Evolutionary conservation across 805 yeast genomes (phyloP).

Genomic region (Yamadazyma philogaea): DNA sequence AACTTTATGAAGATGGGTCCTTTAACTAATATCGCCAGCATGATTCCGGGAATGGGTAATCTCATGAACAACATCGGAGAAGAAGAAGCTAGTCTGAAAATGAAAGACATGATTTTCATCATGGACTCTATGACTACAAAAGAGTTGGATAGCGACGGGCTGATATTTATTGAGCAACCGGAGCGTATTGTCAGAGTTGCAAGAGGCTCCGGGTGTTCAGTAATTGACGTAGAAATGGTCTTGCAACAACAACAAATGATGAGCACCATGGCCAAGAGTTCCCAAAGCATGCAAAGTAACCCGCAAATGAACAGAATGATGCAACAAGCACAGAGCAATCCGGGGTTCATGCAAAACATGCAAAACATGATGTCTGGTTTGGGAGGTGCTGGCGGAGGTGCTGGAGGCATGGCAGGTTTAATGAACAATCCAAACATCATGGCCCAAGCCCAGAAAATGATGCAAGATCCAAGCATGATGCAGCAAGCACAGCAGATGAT

Average conservation of each 20-base stretch:
- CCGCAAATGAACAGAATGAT: slow-evolving; percentile 45
- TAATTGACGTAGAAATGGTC: slow-evolving; percentile 89
- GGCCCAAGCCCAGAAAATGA: slow-evolving; percentile 47
- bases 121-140: slow-evolving; percentile 94
- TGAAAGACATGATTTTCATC: slow-evolving; percentile 85
- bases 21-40: slow-evolving; percentile 83
- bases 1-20: slow-evolving; percentile 98
- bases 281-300: slow-evolving; percentile 28
- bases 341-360: slow-evolving; percentile 46
- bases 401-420: slow-evolving; percentile 54
- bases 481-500: slow-evolving; percentile 38
- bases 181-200: slow-evolving; percentile 87
- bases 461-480: slow-evolving; percentile 45
- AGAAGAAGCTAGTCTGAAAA: slow-evolving; percentile 79
- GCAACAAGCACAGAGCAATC: slow-evolving; percentile 53
- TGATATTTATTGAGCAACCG: slow-evolving; percentile 75
- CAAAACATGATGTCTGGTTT: slow-evolving; percentile 65
- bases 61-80: slow-evolving; percentile 87
- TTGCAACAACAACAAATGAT: slow-evolving; percentile 88
- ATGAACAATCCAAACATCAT: slow-evolving; percentile 55
- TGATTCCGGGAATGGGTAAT: slow-evolving; percentile 89
- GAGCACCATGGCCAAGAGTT: slow-evolving; percentile 66
- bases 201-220: slow-evolving; percentile 89
- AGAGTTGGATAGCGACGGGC: slow-evolving; percentile 89
- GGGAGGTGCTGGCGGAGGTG: slow-evolving; percentile 39